Percentiles rank a stretch among this genome's conserved stretches.
Conservation (phyloP, 371 early-diverging fungal species). For the Lichtheimia hyalospora region DNA sequence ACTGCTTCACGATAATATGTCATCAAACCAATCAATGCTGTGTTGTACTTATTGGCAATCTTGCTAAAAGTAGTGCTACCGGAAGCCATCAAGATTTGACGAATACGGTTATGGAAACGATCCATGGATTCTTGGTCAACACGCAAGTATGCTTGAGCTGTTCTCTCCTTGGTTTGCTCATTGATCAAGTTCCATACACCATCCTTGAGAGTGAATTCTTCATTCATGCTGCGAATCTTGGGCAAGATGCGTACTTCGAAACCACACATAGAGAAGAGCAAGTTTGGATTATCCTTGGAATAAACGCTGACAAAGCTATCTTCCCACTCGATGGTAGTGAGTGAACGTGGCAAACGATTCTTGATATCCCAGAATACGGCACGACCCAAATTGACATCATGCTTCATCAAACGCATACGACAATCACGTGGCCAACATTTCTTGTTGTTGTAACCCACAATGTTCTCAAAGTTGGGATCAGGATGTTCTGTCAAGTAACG, state of each 20-base stretch:
- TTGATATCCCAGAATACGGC: slow-evolving; percentile 99
- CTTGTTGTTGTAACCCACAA: slow-evolving; percentile 97
- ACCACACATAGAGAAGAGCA: slow-evolving; percentile 90
- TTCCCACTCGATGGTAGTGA: slow-evolving; percentile 98
- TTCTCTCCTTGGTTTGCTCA: slow-evolving; percentile 95
- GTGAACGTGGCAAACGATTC: slow-evolving; percentile 94
- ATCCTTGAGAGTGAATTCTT: slow-evolving; percentile 91
- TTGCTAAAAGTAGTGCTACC: slow-evolving; percentile 98
- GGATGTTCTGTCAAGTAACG: slow-evolving; percentile 97
- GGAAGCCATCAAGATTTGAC: slow-evolving; percentile 97
- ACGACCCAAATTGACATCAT: slow-evolving; percentile 80
- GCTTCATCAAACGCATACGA: slow-evolving; percentile 98
- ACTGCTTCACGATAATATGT: slow-evolving; percentile 98
- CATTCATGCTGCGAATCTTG: slow-evolving; percentile 81
- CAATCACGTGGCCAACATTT: slow-evolving; percentile 98
- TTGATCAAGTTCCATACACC: slow-evolving; percentile 97
- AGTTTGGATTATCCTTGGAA: slow-evolving; percentile 94
- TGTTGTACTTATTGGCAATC: slow-evolving; percentile 98
- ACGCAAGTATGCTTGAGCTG: slow-evolving; percentile 94
- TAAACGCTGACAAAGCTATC: slow-evolving; percentile 96
- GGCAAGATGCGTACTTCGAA: slow-evolving; percentile 92
- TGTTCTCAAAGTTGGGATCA: slow-evolving; percentile 98
- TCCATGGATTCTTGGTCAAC: slow-evolving; percentile 94
- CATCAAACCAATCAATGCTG: slow-evolving; percentile 94
- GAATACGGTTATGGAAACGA: slow-evolving; percentile 93